Evolutionary conservation across 176 grass and related monocot genomes (phyloP), one percentile per base, ranked within the genome.

Genomic region (Echinochloa phyllopogon): DNA sequence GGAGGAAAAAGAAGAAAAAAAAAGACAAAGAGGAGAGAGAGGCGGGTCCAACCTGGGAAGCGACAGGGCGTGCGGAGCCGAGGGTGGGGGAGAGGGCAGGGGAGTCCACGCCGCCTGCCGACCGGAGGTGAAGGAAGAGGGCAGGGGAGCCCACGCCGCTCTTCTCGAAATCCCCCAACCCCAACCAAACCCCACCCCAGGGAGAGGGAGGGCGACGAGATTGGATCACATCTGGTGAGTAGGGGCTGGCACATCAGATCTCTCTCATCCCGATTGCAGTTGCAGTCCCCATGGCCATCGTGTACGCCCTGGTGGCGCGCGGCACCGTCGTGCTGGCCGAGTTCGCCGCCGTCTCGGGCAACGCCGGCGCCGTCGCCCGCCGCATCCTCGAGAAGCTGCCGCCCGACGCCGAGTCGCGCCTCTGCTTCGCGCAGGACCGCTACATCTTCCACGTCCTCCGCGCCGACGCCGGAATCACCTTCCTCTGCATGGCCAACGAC

Each of bases 381-480:
- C 91, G 96, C 75, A 94, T 98, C 80, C 93, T 98, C 0, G 96
- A 95, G 91, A 95, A 89, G 88, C 89, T 95, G 29, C 91, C 91
- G 6, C 39, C 89, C 25, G 91, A 90, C 25, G 77, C 93, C 29
- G 93, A 98, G 43, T 71, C 93, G 4, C 89, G 93, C 68, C 89
- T 98, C 27, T 98, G 96, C 85, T 92, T 95, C 83, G 92, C 93
- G 18, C 91, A 98, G 91, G 96, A 98, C 74, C 93, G 91, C 12
- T 95, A 94, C 93, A 98, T 98, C 85, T 98, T 98, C 86, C 96
- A 98, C 68, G 83, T 98, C 63, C 91, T 98, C 87, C 84, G 91
- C 52, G 83, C 83, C 63, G 88, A 78, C n/a, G 88, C 82, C 69
- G 90, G 77, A 2, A 84, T 98, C 93, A 88, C 89, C 58, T 98